Percentiles rank a stretch among this genome's conserved stretches.
Conservation (phyloP, 148 eudicot genomes). For the Spergularia marina region DNA sequence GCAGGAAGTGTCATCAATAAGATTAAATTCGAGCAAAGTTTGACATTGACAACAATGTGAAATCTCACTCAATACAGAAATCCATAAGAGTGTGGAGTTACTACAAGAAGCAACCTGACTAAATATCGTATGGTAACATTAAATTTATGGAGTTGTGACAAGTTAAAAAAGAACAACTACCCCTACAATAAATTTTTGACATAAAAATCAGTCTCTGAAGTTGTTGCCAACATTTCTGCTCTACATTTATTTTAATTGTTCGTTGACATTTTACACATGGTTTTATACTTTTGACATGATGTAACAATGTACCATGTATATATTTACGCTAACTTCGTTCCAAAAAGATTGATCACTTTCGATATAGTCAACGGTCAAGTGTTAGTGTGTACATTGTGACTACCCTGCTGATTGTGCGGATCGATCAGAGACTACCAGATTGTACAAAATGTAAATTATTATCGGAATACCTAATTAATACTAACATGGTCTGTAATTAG, state of each 20-base stretch:
- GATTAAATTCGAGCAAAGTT: background rate
- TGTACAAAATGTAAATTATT: no score
- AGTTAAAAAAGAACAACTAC: slow-evolving; percentile 25
- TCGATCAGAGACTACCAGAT: no score
- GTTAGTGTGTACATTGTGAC: no score
- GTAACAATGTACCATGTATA: background rate
- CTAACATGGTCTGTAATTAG: no score
- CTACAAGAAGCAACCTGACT: slow-evolving; percentile 32
- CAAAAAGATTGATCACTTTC: background rate
- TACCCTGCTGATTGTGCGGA: no score
- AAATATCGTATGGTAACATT: slow-evolving; percentile 9
- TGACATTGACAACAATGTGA: slow-evolving; percentile 20
- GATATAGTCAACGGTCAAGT: no score
- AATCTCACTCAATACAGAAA: slow-evolving; percentile 29
- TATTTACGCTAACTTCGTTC: background rate
- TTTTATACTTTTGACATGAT: slow-evolving; percentile 11
- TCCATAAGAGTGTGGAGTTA: slow-evolving; percentile 32
- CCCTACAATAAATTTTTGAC: slow-evolving; percentile 29
- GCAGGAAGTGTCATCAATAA: slow-evolving; percentile 17
- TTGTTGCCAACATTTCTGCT: slow-evolving; percentile 29
- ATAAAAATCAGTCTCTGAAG: slow-evolving; percentile 20
- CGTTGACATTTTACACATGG: background rate
- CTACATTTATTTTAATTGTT: slow-evolving; percentile 17
- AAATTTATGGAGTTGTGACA: slow-evolving; percentile 6
- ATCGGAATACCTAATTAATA: no score